Percentiles rank a stretch among this genome's conserved stretches.
Conservation (phyloP, 305 asterid species). For the Coffea humblotiana region DNA sequence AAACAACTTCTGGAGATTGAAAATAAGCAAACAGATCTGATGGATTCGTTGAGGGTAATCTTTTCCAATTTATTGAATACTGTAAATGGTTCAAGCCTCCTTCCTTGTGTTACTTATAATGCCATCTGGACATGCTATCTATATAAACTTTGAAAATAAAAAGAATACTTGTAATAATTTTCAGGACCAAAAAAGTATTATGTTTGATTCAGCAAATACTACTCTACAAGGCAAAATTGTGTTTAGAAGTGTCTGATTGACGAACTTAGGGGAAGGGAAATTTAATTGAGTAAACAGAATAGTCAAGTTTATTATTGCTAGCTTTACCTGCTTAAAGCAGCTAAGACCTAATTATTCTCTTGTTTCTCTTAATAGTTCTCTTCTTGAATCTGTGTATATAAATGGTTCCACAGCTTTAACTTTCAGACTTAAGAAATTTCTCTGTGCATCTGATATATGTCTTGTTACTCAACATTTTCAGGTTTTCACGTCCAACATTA, state of each 20-base stretch:
- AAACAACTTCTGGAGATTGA: slow-evolving; percentile 88
- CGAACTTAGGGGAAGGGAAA: not conserved
- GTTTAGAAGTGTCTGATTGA: not conserved
- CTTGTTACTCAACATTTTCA: slow-evolving; percentile 28
- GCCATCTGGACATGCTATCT: not conserved
- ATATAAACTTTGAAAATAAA: not conserved
- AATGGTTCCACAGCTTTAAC: not conserved
- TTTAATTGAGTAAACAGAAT: not conserved
- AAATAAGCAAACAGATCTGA: slow-evolving; percentile 72
- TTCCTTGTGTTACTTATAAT: not conserved
- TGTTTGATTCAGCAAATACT: not conserved
- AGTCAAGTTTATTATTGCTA: not conserved
- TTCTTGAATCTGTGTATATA: not conserved
- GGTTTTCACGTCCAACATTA: slow-evolving; percentile 63
- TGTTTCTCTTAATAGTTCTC: not conserved
- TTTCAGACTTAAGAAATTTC: not conserved
- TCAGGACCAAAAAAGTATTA: not conserved
- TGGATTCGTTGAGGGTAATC: slow-evolving; percentile 79
- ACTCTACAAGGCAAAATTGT: not conserved
- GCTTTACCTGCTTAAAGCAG: not conserved
- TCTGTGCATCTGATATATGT: not conserved
- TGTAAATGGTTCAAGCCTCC: not conserved
- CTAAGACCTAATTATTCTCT: not conserved
- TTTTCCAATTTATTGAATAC: slow-evolving; percentile 10
- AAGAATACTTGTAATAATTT: not conserved